Percentiles rank a stretch among this genome's conserved stretches.
Conservation (phyloP, 2,329 filamentous ascomycete genomes). For the Epichloe sibirici region DNA sequence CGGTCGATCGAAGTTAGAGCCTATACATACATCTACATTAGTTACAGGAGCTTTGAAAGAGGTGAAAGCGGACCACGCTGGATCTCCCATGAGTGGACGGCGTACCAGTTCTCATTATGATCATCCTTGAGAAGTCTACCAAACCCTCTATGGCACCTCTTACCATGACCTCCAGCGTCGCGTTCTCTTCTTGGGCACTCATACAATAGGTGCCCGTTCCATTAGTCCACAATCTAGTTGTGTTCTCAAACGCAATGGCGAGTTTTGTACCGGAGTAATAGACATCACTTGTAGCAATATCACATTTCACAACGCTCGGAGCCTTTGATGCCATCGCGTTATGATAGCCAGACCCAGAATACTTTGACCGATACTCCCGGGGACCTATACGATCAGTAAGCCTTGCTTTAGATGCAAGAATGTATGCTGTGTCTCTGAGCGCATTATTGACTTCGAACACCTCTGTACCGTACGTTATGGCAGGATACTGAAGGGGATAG, state of each 20-base stretch:
- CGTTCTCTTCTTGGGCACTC: constrained; percentile 63
- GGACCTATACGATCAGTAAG: constrained; percentile 39
- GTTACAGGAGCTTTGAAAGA: background rate
- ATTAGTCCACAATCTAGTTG: constrained; percentile 52
- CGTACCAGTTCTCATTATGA: constrained; percentile 51
- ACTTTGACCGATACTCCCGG: constrained; percentile 41
- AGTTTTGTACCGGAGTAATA: constrained; percentile 55
- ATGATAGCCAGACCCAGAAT: constrained; percentile 27
- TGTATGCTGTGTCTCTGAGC: constrained; percentile 40
- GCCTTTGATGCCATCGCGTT: constrained; percentile 30
- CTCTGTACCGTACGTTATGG: constrained; percentile 52
- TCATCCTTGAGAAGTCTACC: constrained; percentile 54
- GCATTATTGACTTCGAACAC: constrained; percentile 54
- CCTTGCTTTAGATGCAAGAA: constrained; percentile 36
- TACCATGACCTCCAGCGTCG: constrained; percentile 52
- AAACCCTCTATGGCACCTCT: constrained; percentile 42
- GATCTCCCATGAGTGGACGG: background rate
- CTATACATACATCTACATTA: constrained; percentile 14
- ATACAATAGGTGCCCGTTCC: constrained; percentile 57
- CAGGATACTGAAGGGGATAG: constrained; percentile 43
- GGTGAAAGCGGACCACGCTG: background rate
- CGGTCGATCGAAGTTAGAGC: constrained; percentile 60
- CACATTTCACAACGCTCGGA: constrained; percentile 51
- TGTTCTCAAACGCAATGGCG: constrained; percentile 52
- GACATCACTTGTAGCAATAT: constrained; percentile 58